These are phyloP conservation scores for Arctostaphylos glauca DNA, from an alignment of 148 eudicot species.

Conservation along the genomic window DNA sequence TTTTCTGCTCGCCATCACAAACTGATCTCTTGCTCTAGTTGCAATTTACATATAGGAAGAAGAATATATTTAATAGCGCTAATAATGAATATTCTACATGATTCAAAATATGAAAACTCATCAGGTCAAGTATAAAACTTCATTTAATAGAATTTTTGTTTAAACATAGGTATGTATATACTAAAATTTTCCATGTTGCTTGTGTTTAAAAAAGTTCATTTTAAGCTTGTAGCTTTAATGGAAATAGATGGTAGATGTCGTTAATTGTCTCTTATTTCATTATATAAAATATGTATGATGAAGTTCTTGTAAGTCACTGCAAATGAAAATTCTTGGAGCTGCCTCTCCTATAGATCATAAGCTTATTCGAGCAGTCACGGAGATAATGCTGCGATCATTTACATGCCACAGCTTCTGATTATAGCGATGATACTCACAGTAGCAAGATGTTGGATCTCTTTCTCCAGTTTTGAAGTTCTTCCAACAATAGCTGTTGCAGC, in stretches of 20 bases:
- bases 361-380: neutral
- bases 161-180: neutral
- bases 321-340: neutral
- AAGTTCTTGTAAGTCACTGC: neutral
- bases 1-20: neutral
- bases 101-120: neutral
- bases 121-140: no score
- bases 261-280: neutral
- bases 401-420: neutral
- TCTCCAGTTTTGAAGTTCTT: slow-evolving; percentile 78
- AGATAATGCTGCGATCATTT: neutral
- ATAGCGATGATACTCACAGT: slow-evolving; percentile 53
- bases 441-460: slow-evolving; percentile 79
- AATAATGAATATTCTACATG: neutral
- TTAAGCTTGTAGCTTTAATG: no score
- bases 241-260: neutral
- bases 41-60: neutral
- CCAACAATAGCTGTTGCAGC: slow-evolving; percentile 59
- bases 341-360: neutral
- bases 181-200: neutral
- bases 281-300: neutral
- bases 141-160: no score
- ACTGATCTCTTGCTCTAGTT: neutral
- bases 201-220: neutral
- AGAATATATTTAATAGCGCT: neutral